Base-by-base conservation (phyloP, 495 filamentous ascomycete genomes). In the Annulohypoxylon maeteangense region DNA sequence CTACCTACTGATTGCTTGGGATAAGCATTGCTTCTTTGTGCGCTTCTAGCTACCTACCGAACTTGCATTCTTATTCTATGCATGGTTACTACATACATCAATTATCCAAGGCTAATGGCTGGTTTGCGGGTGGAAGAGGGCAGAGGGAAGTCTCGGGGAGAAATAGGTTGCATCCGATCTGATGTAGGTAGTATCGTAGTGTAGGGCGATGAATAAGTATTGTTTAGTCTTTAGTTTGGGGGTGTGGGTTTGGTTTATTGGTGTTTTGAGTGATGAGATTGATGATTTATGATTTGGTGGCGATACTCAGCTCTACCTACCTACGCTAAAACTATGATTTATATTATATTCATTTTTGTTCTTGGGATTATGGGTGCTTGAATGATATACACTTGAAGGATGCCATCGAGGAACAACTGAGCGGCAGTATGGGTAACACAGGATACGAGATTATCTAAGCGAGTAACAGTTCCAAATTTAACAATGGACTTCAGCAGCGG, bases 181-280 rank as follows among this genome's bases (percentile, higher is more conserved):
- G 5, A 44, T 18, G 22, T 48, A 48, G 18, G 18, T 20, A 48
- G 45, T 25, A 25, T 11, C 18, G 45, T 23, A 29, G 23, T 27
- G 23, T 51, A 51, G 29, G 27, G 20, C 29, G 50, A 54, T 54
- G 50, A 54, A 54, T 34, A n/a, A 54, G 50, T 54, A 54, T 34
- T 34, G 50, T 22, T 54, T 20, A 34, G 50, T 34, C 5, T 54
- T 34, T 32, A 18, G 1, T 54, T 12, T 27, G n/a, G 29, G 14
- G 5, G 8, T 34, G 7, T 14, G 50, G 16, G 6, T 29, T 20
- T 48, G 20, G n/a, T 16, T 23, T 48, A 20, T 7, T 12, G 18
- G 11, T 48, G 20, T 11, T 48, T 48, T 4, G 22, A 29, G 11
- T 51, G 22, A n/a, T 14, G 11, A 53, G 50, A 6, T 53, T 18